Evolutionary conservation across 345 rosid species (phyloP).

Genomic region (Excoecaria agallocha): DNA sequence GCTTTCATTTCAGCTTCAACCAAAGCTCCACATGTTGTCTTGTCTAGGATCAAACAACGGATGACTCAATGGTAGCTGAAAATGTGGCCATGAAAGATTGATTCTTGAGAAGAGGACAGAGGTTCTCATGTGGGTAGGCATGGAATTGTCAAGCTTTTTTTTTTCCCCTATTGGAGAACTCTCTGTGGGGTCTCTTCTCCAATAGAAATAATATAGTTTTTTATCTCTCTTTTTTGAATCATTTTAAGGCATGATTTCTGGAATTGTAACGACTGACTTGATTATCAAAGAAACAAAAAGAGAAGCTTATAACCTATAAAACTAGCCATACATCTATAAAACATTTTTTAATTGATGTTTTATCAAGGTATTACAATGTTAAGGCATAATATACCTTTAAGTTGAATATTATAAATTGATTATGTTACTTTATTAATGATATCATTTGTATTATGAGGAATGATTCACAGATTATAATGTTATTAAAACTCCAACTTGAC

Average conservation of each 20-base stretch:
- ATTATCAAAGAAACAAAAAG: conserved; percentile 7
- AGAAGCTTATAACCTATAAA: not conserved
- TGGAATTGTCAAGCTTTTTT: not conserved
- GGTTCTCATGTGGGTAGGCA: conserved; percentile 11
- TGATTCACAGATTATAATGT: conserved; percentile 14
- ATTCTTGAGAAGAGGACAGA: not conserved
- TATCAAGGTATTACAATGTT: conserved; percentile 23
- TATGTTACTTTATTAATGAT: not conserved
- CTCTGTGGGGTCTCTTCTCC: conserved; percentile 5
- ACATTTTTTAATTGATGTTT: conserved; percentile 7
- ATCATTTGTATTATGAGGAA: not conserved
- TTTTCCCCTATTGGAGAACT: not conserved
- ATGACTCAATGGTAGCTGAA: not conserved
- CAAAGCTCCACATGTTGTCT: not conserved
- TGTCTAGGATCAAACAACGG: not conserved
- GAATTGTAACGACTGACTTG: not conserved
- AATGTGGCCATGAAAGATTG: not conserved
- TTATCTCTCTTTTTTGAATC: conserved; percentile 1
- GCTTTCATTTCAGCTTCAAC: not conserved
- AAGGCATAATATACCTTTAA: conserved; percentile 6
- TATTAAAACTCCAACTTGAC: conserved; percentile 21
- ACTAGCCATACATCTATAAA: not conserved
- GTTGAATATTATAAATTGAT: not conserved
- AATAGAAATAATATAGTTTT: conserved; percentile 15
- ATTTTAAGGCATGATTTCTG: conserved; percentile 6